These are phyloP conservation scores for Ceriops zippeliana DNA, from an alignment of 345 rosid genomes.

Conservation along the genomic window DNA sequence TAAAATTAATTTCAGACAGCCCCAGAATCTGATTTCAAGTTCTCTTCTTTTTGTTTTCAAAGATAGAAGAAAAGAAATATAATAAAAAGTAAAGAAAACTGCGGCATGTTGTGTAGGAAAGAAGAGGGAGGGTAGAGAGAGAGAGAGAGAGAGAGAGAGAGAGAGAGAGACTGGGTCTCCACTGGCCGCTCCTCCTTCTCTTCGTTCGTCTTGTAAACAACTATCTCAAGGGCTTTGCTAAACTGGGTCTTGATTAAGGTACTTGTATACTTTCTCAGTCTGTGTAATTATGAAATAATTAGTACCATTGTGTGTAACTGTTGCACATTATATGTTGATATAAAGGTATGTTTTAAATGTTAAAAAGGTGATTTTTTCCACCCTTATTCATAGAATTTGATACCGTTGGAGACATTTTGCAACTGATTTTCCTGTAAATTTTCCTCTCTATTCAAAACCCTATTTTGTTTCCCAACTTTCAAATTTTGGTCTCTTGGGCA, in stretches of 20 bases:
- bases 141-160: slow-evolving; percentile 16
- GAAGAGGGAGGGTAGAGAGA: slow-evolving; percentile 26
- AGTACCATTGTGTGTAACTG: slow-evolving; percentile 11
- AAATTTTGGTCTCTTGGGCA: slow-evolving; percentile 23
- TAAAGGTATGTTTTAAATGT: slow-evolving; percentile 3
- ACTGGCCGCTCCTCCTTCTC: slow-evolving; percentile 15
- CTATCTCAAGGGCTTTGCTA: slow-evolving; percentile 25
- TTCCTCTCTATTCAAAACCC: slow-evolving; percentile 20
- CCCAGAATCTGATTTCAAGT: slow-evolving; percentile 26
- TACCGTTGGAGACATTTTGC: slow-evolving; percentile 8
- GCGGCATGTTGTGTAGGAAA: slow-evolving; percentile 23
- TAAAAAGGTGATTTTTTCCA: slow-evolving; percentile 14
- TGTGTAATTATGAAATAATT: background rate
- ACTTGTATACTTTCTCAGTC: background rate
- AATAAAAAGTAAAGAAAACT: slow-evolving; percentile 1
- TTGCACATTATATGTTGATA: slow-evolving; percentile 4
- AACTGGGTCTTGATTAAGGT: slow-evolving; percentile 24
- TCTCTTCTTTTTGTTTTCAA: background rate
- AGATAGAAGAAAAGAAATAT: background rate
- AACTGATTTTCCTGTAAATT: slow-evolving; percentile 23
- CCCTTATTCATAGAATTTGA: background rate
- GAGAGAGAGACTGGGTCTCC: slow-evolving; percentile 23
- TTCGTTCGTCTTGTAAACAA: slow-evolving; percentile 11
- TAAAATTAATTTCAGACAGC: slow-evolving; percentile 18
- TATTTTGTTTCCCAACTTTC: slow-evolving; percentile 27